Conservation (phyloP, 306 rosid species). For the Prunus fruticosa region DNA sequence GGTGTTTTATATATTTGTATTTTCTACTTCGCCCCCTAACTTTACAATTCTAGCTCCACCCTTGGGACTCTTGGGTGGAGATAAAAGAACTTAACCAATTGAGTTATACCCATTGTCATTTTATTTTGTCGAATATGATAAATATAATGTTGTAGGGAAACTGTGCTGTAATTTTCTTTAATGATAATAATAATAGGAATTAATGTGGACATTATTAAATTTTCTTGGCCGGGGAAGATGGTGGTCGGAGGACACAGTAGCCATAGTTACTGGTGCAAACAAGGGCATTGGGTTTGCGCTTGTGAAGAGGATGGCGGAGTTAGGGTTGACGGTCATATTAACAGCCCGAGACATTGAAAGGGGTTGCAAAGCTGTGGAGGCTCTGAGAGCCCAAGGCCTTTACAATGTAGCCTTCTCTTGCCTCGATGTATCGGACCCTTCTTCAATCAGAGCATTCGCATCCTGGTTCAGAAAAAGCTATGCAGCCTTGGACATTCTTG, state of each 20-base stretch:
- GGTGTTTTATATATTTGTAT: too few species aligned
- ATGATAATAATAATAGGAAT: too few species aligned
- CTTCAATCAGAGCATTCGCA: conserved; percentile 51
- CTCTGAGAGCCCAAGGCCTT: conserved; percentile 41
- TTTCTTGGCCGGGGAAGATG: conserved; percentile 38
- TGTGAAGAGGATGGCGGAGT: conserved; percentile 57
- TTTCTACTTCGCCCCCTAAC: too few species aligned
- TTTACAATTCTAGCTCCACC: too few species aligned
- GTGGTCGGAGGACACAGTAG: conserved; percentile 81
- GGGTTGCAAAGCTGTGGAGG: conserved; percentile 53
- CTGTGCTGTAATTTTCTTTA: too few species aligned
- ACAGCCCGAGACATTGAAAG: conserved; percentile 61
- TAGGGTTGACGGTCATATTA: conserved; percentile 65
- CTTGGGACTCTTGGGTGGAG: too few species aligned
- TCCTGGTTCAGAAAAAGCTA: conserved; percentile 48
- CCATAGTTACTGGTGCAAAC: conserved; percentile 89
- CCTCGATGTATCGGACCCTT: conserved; percentile 71
- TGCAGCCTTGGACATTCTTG: conserved; percentile 73
- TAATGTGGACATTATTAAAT: not conserved
- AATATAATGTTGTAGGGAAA: too few species aligned
- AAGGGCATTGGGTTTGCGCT: conserved; percentile 80
- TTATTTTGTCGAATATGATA: too few species aligned
- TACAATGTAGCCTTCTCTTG: conserved; percentile 33
- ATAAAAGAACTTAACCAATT: too few species aligned
- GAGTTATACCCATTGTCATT: too few species aligned